These are phyloP conservation scores for Backusella mclennaniae DNA, from an alignment of 192 early-diverging fungal species.

Conservation along the genomic window DNA sequence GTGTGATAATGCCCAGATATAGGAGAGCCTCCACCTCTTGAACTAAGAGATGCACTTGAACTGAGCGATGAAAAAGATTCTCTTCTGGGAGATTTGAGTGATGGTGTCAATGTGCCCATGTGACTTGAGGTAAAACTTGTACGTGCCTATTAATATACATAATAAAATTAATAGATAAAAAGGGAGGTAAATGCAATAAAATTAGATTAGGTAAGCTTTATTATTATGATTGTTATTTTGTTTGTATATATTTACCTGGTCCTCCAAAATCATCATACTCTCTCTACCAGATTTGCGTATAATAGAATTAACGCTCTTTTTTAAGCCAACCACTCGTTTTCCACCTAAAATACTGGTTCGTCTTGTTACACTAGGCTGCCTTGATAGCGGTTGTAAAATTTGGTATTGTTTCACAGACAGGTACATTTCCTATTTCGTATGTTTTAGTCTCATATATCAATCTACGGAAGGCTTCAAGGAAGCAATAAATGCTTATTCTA, in stretches of 20 bases:
- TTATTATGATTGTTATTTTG: neutral
- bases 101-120: neutral
- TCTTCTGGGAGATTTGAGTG: conserved; percentile 1
- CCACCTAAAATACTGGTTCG: conserved; percentile 13
- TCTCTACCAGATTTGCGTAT: conserved; percentile 21
- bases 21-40: neutral
- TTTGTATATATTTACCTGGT: conserved; percentile 5
- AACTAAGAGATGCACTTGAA: conserved; percentile 11
- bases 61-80: conserved; percentile 19
- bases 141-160: neutral
- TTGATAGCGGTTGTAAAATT: conserved; percentile 34
- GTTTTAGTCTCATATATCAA: neutral
- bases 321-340: conserved; percentile 13
- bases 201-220: neutral
- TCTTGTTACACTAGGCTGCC: neutral
- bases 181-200: neutral
- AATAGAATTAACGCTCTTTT: conserved; percentile 27
- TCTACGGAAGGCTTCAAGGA: neutral
- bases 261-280: conserved; percentile 15
- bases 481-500: neutral
- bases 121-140: neutral
- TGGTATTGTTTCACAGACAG: conserved; percentile 39
- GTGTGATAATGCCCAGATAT: neutral
- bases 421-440: conserved; percentile 32
- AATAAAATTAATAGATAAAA: neutral